Percentiles rank a stretch among this genome's conserved stretches.
Conservation (phyloP, 169 alveolate genomes). For the Eimeria brunetti region DNA sequence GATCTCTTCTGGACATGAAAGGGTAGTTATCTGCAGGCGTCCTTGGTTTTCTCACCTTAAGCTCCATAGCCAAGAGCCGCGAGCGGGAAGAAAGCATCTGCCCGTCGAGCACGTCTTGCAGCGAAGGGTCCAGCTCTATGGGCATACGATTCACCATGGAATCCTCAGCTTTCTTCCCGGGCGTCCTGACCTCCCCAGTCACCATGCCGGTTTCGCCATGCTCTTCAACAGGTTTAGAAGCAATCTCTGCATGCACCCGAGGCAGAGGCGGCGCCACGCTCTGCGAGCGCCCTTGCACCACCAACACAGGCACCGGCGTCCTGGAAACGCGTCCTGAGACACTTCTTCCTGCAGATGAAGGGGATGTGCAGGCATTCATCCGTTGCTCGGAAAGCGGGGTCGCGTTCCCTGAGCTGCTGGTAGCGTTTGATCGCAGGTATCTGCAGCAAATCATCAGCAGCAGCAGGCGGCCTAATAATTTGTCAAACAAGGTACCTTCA, state of each 20-base stretch:
- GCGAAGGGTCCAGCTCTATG: conserved; percentile 25
- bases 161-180: not conserved
- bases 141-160: not conserved
- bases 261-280: conserved; percentile 55
- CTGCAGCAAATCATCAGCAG: conserved; percentile 2
- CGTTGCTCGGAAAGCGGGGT: conserved; percentile 5
- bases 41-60: conserved; percentile 1
- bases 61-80: conserved; percentile 42
- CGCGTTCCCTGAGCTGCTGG: conserved; percentile 6
- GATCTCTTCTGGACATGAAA: not conserved
- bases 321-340: not conserved
- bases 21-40: not conserved
- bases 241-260: not conserved
- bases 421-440: conserved; percentile 5
- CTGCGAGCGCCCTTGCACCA: conserved; percentile 48
- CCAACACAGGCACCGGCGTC: conserved; percentile 26
- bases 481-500: not conserved
- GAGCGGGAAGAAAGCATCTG: conserved; percentile 47
- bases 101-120: conserved; percentile 40
- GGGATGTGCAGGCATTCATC: conserved; percentile 4
- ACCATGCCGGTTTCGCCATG: conserved; percentile 4
- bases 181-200: not conserved
- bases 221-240: not conserved
- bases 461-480: not conserved
- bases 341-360: not conserved